phyloP scores from a whole-genome alignment of 2,329 filamentous ascomycete species.

The Elsinoe necatrix region DNA sequence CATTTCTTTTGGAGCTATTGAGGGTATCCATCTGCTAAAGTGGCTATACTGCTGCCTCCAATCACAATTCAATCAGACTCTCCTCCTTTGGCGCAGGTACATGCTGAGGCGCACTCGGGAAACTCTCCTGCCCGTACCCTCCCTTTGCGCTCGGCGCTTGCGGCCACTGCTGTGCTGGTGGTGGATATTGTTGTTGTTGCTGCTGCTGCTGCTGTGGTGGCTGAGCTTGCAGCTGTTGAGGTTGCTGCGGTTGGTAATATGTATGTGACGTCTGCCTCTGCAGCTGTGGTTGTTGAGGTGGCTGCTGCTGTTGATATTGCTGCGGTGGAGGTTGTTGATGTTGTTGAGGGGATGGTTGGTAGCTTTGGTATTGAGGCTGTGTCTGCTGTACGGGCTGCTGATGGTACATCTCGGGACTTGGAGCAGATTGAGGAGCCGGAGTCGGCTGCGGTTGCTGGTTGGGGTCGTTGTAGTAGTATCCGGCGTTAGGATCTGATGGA shows the following conservation, averaged over 20 bases:
- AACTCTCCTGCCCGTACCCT: conserved; percentile 29
- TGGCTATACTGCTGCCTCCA: neutral
- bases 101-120: conserved; percentile 29
- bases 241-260: conserved; percentile 20
- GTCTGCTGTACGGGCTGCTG: conserved; percentile 28
- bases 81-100: conserved; percentile 27
- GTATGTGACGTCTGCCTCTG: conserved; percentile 21
- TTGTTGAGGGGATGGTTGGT: conserved; percentile 15
- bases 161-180: conserved; percentile 26
- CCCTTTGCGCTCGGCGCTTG: conserved; percentile 26
- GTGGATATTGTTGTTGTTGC: conserved; percentile 19
- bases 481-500: conserved; percentile 45
- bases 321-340: conserved; percentile 21
- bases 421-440: conserved; percentile 22
- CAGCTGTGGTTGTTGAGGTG: conserved; percentile 22
- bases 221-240: conserved; percentile 17
- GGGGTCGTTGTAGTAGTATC: conserved; percentile 49
- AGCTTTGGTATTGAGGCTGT: conserved; percentile 22
- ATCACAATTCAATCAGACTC: conserved; percentile 30
- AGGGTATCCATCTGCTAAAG: conserved; percentile 1
- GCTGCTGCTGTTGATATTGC: conserved; percentile 21
- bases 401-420: conserved; percentile 27
- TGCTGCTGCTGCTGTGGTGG: conserved; percentile 18
- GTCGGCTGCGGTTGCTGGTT: conserved; percentile 19
- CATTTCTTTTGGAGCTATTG: neutral